These are phyloP conservation scores for Colletotrichum incanum DNA, from an alignment of 2,329 filamentous ascomycete genomes.

Conservation along the genomic window DNA sequence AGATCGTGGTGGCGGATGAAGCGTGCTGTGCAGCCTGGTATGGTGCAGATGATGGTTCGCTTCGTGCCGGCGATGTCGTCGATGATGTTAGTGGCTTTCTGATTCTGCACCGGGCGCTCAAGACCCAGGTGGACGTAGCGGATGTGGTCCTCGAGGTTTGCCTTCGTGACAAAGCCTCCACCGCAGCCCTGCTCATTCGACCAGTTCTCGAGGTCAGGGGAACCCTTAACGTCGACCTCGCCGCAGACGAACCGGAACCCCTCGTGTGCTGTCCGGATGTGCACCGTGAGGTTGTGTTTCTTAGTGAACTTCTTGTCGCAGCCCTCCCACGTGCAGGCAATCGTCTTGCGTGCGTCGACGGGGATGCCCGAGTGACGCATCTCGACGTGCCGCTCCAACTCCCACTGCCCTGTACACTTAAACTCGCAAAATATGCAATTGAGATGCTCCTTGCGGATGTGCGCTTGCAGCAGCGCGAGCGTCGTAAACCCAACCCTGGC, in stretches of 20 bases:
- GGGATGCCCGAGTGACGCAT: constrained; percentile 78
- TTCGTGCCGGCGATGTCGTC: constrained; percentile 62
- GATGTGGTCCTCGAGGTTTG: constrained; percentile 86
- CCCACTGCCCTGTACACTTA: constrained; percentile 75
- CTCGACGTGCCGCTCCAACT: constrained; percentile 84
- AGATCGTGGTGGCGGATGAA: constrained; percentile 69
- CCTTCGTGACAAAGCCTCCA: constrained; percentile 82
- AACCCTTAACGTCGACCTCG: constrained; percentile 71
- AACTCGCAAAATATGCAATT: constrained; percentile 83
- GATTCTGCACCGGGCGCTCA: constrained; percentile 57
- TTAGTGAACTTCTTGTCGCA: constrained; percentile 87
- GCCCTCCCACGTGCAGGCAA: constrained; percentile 76
- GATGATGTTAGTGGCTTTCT: constrained; percentile 51
- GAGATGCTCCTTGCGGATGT: constrained; percentile 82
- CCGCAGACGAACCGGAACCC: constrained; percentile 87
- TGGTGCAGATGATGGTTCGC: constrained; percentile 61
- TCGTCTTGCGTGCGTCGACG: constrained; percentile 75
- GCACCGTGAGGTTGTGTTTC: constrained; percentile 85
- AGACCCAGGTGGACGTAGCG: constrained; percentile 84
- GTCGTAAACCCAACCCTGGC: constrained; percentile 77
- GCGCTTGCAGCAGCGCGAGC: constrained; percentile 78
- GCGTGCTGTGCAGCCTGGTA: constrained; percentile 58
- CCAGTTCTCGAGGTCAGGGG: constrained; percentile 76
- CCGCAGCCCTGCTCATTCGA: constrained; percentile 79
- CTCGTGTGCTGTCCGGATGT: constrained; percentile 84